Conservation (phyloP, 495 filamentous ascomycete genomes). For the Neurospora africana region DNA sequence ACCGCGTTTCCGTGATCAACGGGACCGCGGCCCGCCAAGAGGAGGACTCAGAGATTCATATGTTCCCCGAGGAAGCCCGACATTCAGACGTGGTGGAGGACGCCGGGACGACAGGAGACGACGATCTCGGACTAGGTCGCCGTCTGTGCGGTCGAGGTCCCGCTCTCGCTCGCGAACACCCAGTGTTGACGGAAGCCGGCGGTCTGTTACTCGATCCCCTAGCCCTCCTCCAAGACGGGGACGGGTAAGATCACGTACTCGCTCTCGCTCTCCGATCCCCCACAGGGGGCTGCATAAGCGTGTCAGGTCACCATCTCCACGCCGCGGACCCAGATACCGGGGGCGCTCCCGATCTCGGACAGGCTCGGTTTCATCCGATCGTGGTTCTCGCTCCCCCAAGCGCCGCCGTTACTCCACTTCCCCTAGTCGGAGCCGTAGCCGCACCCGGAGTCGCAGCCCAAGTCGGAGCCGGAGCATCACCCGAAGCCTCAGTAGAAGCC, state of each 20-base stretch:
- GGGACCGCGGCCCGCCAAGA: conserved; percentile 14
- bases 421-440: conserved; percentile 33
- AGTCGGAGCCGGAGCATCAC: conserved; percentile 20
- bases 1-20: conserved; percentile 31
- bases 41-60: conserved; percentile 19
- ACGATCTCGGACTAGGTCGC: conserved; percentile 24
- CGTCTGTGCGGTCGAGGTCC: conserved; percentile 12
- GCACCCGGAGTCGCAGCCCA: conserved; percentile 20
- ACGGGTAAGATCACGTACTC: conserved; percentile 13
- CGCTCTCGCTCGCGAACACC: conserved; percentile 24
- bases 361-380: conserved; percentile 22
- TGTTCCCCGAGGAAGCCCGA: conserved; percentile 17
- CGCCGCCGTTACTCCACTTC: conserved; percentile 25
- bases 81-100: conserved; percentile 15
- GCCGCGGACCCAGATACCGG: conserved; percentile 11
- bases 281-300: conserved; percentile 29
- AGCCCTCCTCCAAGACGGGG: conserved; percentile 27
- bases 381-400: conserved; percentile 19
- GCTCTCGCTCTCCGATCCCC: conserved; percentile 34
- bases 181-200: conserved; percentile 20
- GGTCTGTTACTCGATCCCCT: conserved; percentile 24
- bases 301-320: conserved; percentile 34
- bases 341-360: conserved; percentile 6
- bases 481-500: conserved; percentile 7
- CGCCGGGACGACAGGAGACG: conserved; percentile 21